Base-by-base conservation (phyloP, 768 basidiomycete species). In the Serendipita vermifera region DNA sequence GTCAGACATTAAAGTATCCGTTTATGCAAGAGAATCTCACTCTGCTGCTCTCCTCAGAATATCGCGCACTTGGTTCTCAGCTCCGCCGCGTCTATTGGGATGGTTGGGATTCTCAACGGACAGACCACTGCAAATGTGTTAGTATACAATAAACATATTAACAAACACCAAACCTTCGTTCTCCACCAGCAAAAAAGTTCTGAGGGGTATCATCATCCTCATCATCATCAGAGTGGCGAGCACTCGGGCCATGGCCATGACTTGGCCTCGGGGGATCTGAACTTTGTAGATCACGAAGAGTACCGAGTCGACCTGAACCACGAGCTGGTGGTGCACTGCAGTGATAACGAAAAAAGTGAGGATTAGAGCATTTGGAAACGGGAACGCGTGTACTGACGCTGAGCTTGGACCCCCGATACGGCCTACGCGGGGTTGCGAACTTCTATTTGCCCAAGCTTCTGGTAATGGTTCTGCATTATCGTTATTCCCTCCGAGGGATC, bases 151-250 rank as follows among this genome's bases (percentile, higher is more conserved):
- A 48, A 38, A 7, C 2, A 17, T 43, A 32, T 11, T 5, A 33
- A 14, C 29, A 39, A 6, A 39, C 14, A 5, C 20, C 6, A 9
- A 32, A 87, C 92, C 90, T 92, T 64, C 88, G 74, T 67, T 94
- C 94, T 0, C 94, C 94, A n/a, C 94, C 94, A 2, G 94, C 84
- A 68, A 89, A 98, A 77, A 83, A 87, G 61, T 75, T 82, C 62
- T 87, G 80, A 1, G 74, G 71, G 15, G 76, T 75, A 33, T 75
- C 73, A 3, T 70, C 71, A 38, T 75, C 74, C 5, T 68, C 70
- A 5, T 72, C 73, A 33, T 76, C 75, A 2, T 73, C 73, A 9
- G 74, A 75, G 1, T 80, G 80, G 27, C 59, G 64, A 38, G 55
- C 63, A n/a, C 62, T 38, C 48, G 55, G 55, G 36, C 40, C 56